Evolutionary conservation across 129 eudicot genomes (phyloP), one percentile per base, ranked within the genome.

Genomic region (Flaveria robusta): DNA sequence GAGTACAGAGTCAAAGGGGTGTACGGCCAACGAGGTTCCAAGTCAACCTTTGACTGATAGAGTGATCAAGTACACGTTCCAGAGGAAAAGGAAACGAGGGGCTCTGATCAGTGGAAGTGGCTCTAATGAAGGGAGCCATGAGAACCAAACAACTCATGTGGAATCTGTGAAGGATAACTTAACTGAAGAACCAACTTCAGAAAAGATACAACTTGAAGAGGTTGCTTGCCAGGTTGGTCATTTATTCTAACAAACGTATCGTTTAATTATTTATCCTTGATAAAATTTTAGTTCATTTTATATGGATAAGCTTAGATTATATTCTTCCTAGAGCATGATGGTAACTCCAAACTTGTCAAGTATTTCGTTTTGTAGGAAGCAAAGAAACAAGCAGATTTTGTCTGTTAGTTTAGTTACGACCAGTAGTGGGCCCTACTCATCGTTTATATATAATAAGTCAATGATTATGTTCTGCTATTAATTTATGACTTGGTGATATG

Each of bases 141-240:
- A 84, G 72, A 49, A 73, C 49, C 80, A 81, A 83, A 72, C 27
- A 49, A 69, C 86, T 63, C 22, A 24, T 60, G 19, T 60, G 39
- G 66, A 16, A 26, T 58, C 63, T 18, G 73, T 71, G 60, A 88
- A 79, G 74, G 52, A 75, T 39, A 74, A 68, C 66, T 75, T 69
- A 46, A 66, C 41, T 62, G 50, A 65, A 63, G 91, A 81, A 67
- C 86, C 90, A 31, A 83, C 87, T 39, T 81, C 83, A 49, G 91
- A 88, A 76, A 85, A 84, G 76, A 77, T 81, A 62, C 77, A 83
- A 19, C 73, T 87, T 59, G 87, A 85, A 64, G 89, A 85, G 66
- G 92, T 88, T 77, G 92, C 97, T 79, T 77, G 69, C 51, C 96
- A 88, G 98, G 98, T 94, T 82, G 15, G 98, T 80, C 18, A 46